Evolutionary conservation across 2,329 filamentous ascomycete genomes (phyloP), one percentile per base, ranked within the genome.

Genomic region (Alternaria metachromatica): DNA sequence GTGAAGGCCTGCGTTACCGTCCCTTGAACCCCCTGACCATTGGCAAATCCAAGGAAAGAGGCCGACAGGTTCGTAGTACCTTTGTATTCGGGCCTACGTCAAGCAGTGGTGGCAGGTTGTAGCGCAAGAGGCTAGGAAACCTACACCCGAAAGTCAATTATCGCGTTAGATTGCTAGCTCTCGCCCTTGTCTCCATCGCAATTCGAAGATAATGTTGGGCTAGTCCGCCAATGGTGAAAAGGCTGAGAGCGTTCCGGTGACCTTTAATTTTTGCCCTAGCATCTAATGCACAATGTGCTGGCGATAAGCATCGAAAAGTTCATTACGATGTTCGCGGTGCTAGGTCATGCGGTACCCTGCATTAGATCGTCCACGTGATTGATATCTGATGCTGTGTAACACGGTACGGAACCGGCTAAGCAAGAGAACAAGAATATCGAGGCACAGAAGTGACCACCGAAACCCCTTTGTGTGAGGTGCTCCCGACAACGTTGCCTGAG

Each of bases 311-410:
- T 33, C 12, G 56, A 37, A 55, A 63, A 30, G 23, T 26, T 41
- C 23, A 60, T 41, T 55, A 9, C 26, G 21, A 50, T 60, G 43
- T 25, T 43, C 25, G 15, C 21, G 15, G 37, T 30, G 12, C 49
- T 48, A 23, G 49, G 28, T 50, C 56, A 60, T 51, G 43, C 55
- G 41, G 54, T 67, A 58, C 55, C 48, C 53, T 67, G 65, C 60
- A 53, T 56, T 58, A 62, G 54, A 28, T 37, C 12, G 26, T 45
- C 57, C 65, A 68, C 64, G 64, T 68, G 66, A 66, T 56, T 26
- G 20, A 45, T 26, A 28, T 59, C 26, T 45, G 10, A 67, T 69
- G 66, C 57, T 60, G 66, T 70, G 66, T 53, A 65, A 70, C 68
- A 55, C 61, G 53, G 60, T 60, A 62, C 62, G 55, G 63, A 41